Conservation (phyloP, 2,329 filamentous ascomycete genomes). For the Diplodia mutila region DNA sequence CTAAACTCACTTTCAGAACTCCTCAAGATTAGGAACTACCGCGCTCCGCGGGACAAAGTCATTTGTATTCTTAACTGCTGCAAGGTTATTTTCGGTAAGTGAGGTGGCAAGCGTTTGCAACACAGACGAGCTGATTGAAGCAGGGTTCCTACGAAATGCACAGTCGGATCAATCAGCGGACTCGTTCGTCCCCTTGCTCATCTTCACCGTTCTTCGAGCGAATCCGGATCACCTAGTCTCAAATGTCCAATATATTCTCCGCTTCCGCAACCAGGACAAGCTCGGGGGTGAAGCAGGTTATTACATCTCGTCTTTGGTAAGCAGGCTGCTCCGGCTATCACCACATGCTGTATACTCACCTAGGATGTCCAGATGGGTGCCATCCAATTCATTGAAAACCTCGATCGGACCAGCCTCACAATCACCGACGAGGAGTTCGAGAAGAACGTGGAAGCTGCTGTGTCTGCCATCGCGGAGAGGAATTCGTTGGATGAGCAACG, state of each 20-base stretch:
- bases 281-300: constrained; percentile 97
- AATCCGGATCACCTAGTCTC: constrained; percentile 95
- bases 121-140: neutral
- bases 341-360: neutral
- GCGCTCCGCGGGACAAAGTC: constrained; percentile 96
- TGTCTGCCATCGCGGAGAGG: constrained; percentile 92
- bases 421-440: constrained; percentile 96
- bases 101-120: neutral
- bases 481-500: constrained; percentile 60
- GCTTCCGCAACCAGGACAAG: constrained; percentile 97
- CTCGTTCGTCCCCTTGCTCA: constrained; percentile 91
- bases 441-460: constrained; percentile 91
- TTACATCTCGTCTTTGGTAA: constrained; percentile 89
- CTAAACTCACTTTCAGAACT: constrained; percentile 65
- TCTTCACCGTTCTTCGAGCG: constrained; percentile 92
- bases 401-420: constrained; percentile 91
- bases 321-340: constrained; percentile 30
- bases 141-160: constrained; percentile 84
- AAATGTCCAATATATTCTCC: constrained; percentile 96
- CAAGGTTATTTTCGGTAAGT: constrained; percentile 94
- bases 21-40: constrained; percentile 93
- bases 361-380: constrained; percentile 71
- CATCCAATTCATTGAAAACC: constrained; percentile 93
- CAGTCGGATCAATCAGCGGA: constrained; percentile 95
- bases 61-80: constrained; percentile 98